Percentiles rank a stretch among this genome's conserved stretches.
Evolutionary conservation across 257 asterid genomes (phyloP).

Genomic region (Jasminum sambac): DNA sequence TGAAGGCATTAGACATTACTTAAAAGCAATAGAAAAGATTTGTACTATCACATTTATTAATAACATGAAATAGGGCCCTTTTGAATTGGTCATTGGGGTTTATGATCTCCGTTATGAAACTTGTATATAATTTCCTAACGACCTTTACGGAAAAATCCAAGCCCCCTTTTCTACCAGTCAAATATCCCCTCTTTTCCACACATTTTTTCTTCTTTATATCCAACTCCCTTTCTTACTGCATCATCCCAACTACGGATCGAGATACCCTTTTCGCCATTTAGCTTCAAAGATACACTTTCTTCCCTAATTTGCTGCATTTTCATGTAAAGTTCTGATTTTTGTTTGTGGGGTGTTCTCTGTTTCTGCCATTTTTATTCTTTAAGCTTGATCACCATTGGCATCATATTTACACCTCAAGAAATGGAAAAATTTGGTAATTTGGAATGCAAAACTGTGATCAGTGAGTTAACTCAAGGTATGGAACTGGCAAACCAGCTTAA

Average conservation of each 20-base stretch:
- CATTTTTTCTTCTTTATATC: slow-evolving; percentile 25
- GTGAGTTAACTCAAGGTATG: slow-evolving; percentile 61
- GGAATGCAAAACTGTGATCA: slow-evolving; percentile 35
- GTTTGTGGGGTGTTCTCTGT: no score
- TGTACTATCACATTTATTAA: background rate
- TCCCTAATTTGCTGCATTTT: no score
- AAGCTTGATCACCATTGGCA: background rate
- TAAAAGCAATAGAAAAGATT: background rate
- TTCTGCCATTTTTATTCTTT: background rate
- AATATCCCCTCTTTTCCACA: slow-evolving; percentile 29
- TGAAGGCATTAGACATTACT: background rate
- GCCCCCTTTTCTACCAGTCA: slow-evolving; percentile 14
- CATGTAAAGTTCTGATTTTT: background rate
- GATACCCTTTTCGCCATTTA: no score
- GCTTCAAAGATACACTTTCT: no score
- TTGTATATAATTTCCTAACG: background rate
- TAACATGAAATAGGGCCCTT: background rate
- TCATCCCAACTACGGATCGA: background rate
- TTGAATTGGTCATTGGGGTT: slow-evolving; percentile 48
- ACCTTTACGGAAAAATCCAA: slow-evolving; percentile 11
- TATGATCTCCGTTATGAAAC: slow-evolving; percentile 9
- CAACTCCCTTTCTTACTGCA: slow-evolving; percentile 18
- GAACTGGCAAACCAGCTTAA: slow-evolving; percentile 68
- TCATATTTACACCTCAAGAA: background rate
- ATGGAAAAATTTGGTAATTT: slow-evolving; percentile 46